Percentiles rank a stretch among this genome's conserved stretches.
Conservation (phyloP, 257 asterid species). For the Solanum infundibuliforme region DNA sequence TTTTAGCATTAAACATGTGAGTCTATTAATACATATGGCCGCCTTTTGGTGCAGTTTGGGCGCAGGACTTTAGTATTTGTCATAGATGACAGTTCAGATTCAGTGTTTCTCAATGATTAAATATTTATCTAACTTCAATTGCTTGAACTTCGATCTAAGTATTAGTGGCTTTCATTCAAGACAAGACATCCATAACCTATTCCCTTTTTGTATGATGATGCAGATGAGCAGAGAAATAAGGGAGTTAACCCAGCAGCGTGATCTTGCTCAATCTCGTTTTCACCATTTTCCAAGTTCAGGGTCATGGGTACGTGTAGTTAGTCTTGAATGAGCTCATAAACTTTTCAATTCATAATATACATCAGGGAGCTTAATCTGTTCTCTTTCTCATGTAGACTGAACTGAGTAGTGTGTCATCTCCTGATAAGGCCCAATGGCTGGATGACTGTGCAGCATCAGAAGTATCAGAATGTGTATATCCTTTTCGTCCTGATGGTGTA, state of each 20-base stretch:
- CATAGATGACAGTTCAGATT: background rate
- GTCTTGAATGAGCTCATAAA: background rate
- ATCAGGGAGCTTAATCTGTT: background rate
- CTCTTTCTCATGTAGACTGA: conserved; percentile 28
- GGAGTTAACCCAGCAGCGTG: conserved; percentile 9
- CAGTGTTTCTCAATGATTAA: background rate
- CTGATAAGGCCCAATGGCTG: conserved; percentile 32
- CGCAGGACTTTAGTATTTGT: background rate
- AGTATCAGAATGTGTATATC: conserved; percentile 52
- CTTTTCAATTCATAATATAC: background rate
- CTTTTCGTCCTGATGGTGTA: conserved; percentile 30
- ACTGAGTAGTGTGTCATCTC: conserved; percentile 15
- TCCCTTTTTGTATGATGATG: background rate
- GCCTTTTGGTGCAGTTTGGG: background rate
- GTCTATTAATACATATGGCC: background rate
- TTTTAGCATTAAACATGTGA: background rate
- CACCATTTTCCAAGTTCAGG: conserved; percentile 38
- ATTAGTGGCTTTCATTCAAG: background rate
- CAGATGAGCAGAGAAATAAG: conserved; percentile 9
- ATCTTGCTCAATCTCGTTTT: conserved; percentile 26
- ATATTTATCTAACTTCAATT: background rate
- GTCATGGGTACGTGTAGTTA: conserved; percentile 37
- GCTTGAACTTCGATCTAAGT: background rate
- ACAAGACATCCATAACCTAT: background rate
- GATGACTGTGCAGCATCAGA: conserved; percentile 68